Conservation (phyloP, 768 basidiomycete species). For the Daedaleopsis nitida region DNA sequence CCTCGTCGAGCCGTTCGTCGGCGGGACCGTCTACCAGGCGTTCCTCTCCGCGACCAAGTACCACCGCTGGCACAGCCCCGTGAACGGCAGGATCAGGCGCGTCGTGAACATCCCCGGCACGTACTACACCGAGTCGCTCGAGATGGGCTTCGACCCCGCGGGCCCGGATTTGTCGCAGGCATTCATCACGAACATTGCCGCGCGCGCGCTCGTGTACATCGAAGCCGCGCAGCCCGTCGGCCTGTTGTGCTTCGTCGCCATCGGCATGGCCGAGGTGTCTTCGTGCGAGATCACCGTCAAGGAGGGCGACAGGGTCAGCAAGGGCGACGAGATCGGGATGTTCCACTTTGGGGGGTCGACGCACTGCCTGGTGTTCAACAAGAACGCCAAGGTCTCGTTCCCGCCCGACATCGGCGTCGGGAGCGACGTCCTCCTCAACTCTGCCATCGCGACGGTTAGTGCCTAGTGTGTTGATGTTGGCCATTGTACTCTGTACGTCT, state of each 20-base stretch:
- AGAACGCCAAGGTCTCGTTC: conserved; percentile 26
- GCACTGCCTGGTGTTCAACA: conserved; percentile 47
- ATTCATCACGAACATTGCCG: conserved; percentile 47
- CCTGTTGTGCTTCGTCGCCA: conserved; percentile 55
- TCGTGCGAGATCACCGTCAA: conserved; percentile 55
- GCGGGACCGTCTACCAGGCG: conserved; percentile 57
- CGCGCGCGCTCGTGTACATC: conserved; percentile 58
- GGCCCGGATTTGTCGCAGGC: conserved; percentile 33
- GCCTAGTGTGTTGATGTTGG: neutral
- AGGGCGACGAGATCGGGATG: conserved; percentile 60
- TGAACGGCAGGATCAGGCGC: conserved; percentile 46
- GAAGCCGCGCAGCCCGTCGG: conserved; percentile 56
- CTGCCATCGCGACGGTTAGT: conserved; percentile 11
- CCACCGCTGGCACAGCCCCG: conserved; percentile 66
- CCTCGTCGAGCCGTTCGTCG: conserved; percentile 43
- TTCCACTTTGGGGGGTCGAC: conserved; percentile 69
- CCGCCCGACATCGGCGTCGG: neutral
- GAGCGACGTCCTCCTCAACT: conserved; percentile 15
- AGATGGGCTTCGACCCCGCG: conserved; percentile 27
- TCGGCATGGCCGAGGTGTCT: conserved; percentile 66
- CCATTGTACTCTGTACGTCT: too few species aligned
- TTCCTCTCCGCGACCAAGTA: conserved; percentile 58
- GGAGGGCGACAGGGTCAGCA: conserved; percentile 45
- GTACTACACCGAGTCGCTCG: conserved; percentile 46
- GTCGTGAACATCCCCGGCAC: conserved; percentile 50